These are phyloP conservation scores for Spinacia oleracea DNA, from an alignment of 179 eudicot species.

Conservation along the genomic window DNA sequence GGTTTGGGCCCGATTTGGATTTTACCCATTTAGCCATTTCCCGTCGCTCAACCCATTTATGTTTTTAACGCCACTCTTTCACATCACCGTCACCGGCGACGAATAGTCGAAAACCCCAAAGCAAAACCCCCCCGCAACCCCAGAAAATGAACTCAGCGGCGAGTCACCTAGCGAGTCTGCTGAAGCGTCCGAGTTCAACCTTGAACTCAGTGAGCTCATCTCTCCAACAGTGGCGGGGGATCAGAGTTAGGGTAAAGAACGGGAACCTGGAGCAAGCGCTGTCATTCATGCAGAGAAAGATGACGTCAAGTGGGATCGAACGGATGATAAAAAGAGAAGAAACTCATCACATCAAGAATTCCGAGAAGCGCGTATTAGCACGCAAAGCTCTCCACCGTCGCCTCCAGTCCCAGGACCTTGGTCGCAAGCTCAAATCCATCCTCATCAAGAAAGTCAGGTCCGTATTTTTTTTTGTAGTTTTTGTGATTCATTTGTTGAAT, in stretches of 20 bases:
- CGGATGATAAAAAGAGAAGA: slow-evolving; percentile 60
- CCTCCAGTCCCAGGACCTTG: slow-evolving; percentile 61
- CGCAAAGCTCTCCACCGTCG: slow-evolving; percentile 55
- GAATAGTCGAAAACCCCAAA: not conserved
- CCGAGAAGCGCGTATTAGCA: slow-evolving; percentile 78
- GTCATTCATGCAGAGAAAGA: slow-evolving; percentile 60
- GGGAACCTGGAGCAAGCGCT: slow-evolving; percentile 72
- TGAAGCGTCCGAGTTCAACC: slow-evolving; percentile 24
- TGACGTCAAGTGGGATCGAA: slow-evolving; percentile 78
- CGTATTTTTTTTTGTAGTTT: not conserved
- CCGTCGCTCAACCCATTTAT: too few species aligned
- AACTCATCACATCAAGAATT: slow-evolving; percentile 69
- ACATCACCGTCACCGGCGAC: not conserved
- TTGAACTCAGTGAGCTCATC: slow-evolving; percentile 33
- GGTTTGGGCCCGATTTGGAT: too few species aligned
- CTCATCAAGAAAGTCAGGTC: slow-evolving; percentile 87
- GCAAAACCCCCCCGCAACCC: too few species aligned
- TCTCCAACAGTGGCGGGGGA: slow-evolving; percentile 73
- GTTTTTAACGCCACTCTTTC: not conserved
- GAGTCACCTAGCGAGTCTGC: slow-evolving; percentile 11
- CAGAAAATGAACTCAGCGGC: slow-evolving; percentile 18
- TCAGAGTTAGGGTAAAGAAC: slow-evolving; percentile 56
- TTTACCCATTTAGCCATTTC: too few species aligned
- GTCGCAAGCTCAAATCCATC: slow-evolving; percentile 69
- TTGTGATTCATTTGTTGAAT: not conserved